Conservation (phyloP, 176 grass and related monocot genomes). For the Eragrostis curvula region DNA sequence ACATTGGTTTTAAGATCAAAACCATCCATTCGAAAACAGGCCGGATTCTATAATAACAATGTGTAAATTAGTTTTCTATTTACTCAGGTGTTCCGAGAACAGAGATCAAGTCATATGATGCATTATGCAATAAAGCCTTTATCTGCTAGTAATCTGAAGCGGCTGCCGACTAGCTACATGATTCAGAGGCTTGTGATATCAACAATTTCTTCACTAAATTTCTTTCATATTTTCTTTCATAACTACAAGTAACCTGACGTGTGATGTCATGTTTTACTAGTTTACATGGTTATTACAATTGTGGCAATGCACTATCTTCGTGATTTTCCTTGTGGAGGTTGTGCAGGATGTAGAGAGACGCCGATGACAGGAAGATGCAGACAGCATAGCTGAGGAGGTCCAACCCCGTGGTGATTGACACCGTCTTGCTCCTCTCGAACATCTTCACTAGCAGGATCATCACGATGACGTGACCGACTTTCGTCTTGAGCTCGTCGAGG, state of each 20-base stretch:
- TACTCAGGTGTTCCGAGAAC: too few relatives aligned
- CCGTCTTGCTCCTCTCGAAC: constrained; percentile 99
- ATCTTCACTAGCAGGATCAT: constrained; percentile 99
- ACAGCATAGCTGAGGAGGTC: constrained; percentile 93
- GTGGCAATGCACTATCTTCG: constrained; percentile 33
- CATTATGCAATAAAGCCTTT: too few relatives aligned
- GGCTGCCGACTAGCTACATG: too few relatives aligned
- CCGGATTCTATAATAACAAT: too few relatives aligned
- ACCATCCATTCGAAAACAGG: too few relatives aligned
- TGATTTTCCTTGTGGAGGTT: constrained; percentile 75
- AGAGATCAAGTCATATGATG: too few relatives aligned
- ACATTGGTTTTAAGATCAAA: too few relatives aligned
- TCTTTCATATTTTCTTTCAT: not conserved
- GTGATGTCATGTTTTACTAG: not conserved
- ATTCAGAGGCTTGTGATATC: not conserved
- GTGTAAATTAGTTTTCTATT: too few relatives aligned
- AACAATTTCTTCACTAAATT: not conserved
- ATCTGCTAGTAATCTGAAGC: too few relatives aligned
- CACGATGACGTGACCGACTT: constrained; percentile 96
- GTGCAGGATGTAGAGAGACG: constrained; percentile 93
- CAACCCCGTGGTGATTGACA: constrained; percentile 77
- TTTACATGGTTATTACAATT: constrained; percentile 42
- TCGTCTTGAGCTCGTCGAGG: constrained; percentile 93
- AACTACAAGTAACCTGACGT: not conserved
- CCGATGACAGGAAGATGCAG: constrained; percentile 95